Percentiles rank a stretch among this genome's conserved stretches.
Evolutionary conservation across 805 yeast genomes (phyloP).

Genomic region (Metschnikowia bowlesiae): DNA sequence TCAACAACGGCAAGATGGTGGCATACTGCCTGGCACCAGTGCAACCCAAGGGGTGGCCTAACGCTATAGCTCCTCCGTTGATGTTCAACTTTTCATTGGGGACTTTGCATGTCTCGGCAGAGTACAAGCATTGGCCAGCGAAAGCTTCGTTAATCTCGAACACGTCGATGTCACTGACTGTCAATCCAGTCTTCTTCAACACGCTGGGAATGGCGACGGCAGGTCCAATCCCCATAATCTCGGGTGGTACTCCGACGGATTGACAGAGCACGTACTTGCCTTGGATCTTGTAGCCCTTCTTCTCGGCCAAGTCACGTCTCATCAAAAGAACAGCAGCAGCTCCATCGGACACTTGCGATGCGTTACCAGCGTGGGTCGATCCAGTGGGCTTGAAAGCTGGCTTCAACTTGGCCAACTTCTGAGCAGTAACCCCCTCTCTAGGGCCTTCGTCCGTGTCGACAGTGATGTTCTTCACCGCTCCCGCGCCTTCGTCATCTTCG

Average conservation of each 20-base stretch:
- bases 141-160: conserved; percentile 95
- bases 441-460: conserved; percentile 86
- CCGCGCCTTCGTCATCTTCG: conserved; percentile 49
- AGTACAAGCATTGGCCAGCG: conserved; percentile 88
- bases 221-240: conserved; percentile 97
- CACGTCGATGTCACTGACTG: conserved; percentile 61
- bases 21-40: conserved; percentile 88
- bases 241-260: conserved; percentile 92
- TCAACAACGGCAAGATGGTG: conserved; percentile 75
- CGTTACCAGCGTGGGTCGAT: conserved; percentile 90
- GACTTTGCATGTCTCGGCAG: conserved; percentile 61
- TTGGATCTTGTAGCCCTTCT: conserved; percentile 62
- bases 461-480: conserved; percentile 34
- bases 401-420: conserved; percentile 64
- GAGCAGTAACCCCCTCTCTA: conserved; percentile 78
- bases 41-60: conserved; percentile 78
- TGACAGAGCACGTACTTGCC: conserved; percentile 79
- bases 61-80: conserved; percentile 94
- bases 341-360: conserved; percentile 95
- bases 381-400: conserved; percentile 89
- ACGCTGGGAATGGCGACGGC: conserved; percentile 90
- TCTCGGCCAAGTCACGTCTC: conserved; percentile 80
- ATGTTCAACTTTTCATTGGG: conserved; percentile 54
- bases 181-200: conserved; percentile 56
- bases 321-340: conserved; percentile 86